Percentiles rank a stretch among this genome's conserved stretches.
Conservation (phyloP, 352 stramenopile genomes). For the Thraustotheca clavata region DNA sequence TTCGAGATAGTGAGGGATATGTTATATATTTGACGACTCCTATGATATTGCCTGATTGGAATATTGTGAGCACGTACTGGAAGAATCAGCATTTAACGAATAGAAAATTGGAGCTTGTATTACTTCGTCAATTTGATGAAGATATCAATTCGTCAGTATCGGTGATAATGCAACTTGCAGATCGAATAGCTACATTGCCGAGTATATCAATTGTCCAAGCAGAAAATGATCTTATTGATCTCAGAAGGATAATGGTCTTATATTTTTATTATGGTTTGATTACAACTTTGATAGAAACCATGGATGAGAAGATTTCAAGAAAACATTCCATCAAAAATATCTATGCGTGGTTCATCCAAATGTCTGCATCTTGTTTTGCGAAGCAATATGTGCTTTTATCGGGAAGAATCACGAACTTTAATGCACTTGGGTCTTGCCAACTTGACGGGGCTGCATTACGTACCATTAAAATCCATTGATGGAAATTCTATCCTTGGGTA, state of each 20-base stretch:
- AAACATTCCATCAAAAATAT: conserved; percentile 21
- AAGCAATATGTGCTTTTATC: conserved; percentile 21
- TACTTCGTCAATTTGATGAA: conserved; percentile 37
- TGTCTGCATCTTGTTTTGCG: background rate
- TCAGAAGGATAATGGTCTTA: conserved; percentile 32
- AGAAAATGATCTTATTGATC: conserved; percentile 28
- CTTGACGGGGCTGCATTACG: conserved; percentile 28
- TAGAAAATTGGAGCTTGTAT: conserved; percentile 29
- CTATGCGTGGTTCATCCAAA: conserved; percentile 8
- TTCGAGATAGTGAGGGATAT: background rate
- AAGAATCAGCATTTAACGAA: background rate
- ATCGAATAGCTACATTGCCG: conserved; percentile 25
- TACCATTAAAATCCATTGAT: conserved; percentile 31
- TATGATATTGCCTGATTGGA: background rate
- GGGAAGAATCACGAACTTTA: background rate
- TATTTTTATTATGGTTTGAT: background rate
- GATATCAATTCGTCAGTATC: conserved; percentile 28
- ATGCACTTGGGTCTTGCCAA: conserved; percentile 25
- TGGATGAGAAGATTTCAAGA: conserved; percentile 27
- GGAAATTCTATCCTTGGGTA: conserved; percentile 31
- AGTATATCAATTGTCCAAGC: conserved; percentile 24
- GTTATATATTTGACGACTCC: conserved; percentile 7
- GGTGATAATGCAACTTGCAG: conserved; percentile 25
- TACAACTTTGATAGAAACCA: conserved; percentile 29
- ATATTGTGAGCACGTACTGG: background rate